Evolutionary conservation across 192 early-diverging fungal genomes (phyloP), one percentile per base, ranked within the genome.

Genomic region (Umbelopsis ramanniana): DNA sequence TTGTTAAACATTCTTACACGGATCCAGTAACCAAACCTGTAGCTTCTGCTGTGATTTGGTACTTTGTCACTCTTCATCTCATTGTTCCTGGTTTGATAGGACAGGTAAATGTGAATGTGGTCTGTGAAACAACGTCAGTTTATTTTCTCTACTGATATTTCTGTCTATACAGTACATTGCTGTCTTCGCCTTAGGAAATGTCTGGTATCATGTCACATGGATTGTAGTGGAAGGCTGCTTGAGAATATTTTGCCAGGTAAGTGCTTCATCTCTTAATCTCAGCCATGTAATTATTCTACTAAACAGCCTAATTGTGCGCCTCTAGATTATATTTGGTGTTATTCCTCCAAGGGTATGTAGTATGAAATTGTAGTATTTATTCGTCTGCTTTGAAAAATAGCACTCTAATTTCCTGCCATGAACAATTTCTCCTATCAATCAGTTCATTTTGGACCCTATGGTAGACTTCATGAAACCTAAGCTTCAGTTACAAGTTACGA

Each of bases 241-340:
- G 17, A 29, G 57, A 63, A 8, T 63, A 63, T 63, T 63, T 33
- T 63, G 57, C 33, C 57, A 63, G 33, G 57, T 63, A 63, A 29
- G 4, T 10, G 6, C 2, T 60, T 15, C 48, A 19, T 50, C 5
- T 12, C 48, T 15, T 50, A 9, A 15, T 12, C 40, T 43, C 6
- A 12, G 6, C 40, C 40, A 12, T 7, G 1, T 43, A 7, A 11
- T 43, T 5, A 11, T 43, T 11, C 0, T 43, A 43, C 40, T 43
- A 43, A 43, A 43, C 40, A 43, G 11, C 6, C 8, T 43, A 6
- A 7, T 11, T 12, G 40, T 7, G 40, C 14, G 0, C 26, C 35
- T 35, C 5, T 37, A 63, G 57, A 37, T 63, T 35, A 63, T 63
- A 14, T 63, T 63, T 63, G 57, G 57, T 37, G 57, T 63, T 3